A percentile compares a stretch with the other conserved stretches of the same genome.
Conservation (phyloP, 2,329 filamentous ascomycete genomes). For the Colletotrichum trifolii region DNA sequence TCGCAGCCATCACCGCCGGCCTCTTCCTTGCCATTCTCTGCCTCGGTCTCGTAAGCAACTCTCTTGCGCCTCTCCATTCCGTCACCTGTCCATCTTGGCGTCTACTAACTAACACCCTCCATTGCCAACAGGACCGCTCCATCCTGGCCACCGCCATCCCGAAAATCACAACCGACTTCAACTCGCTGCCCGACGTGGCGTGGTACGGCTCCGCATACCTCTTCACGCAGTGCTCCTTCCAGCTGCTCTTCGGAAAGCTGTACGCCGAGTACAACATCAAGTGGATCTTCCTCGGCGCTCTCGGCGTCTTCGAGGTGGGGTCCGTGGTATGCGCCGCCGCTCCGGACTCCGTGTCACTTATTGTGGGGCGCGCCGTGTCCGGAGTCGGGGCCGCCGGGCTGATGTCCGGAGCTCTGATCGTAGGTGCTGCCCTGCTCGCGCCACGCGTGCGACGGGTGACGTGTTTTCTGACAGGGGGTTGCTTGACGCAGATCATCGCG, state of each 20-base stretch:
- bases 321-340: constrained; percentile 56
- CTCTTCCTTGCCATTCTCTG: constrained; percentile 28
- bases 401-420: constrained; percentile 38
- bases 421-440: neutral
- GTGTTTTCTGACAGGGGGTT: neutral
- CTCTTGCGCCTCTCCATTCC: neutral
- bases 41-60: constrained; percentile 26
- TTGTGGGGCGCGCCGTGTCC: constrained; percentile 54
- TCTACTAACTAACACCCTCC: no score
- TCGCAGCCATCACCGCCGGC: constrained; percentile 21
- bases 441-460: neutral
- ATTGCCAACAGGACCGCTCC: constrained; percentile 14
- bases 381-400: constrained; percentile 46
- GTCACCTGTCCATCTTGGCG: no score
- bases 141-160: constrained; percentile 36
- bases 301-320: constrained; percentile 57
- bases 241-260: constrained; percentile 64
- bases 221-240: constrained; percentile 41
- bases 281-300: constrained; percentile 43
- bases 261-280: constrained; percentile 66
- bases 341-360: constrained; percentile 48
- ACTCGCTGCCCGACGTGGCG: constrained; percentile 31
- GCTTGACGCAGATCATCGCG: constrained; percentile 52
- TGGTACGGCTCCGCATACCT: constrained; percentile 26
- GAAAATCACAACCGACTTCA: constrained; percentile 34